Evolutionary conservation across 768 basidiomycete genomes (phyloP).

Genomic region (Tylopilus vinaceipallidus): DNA sequence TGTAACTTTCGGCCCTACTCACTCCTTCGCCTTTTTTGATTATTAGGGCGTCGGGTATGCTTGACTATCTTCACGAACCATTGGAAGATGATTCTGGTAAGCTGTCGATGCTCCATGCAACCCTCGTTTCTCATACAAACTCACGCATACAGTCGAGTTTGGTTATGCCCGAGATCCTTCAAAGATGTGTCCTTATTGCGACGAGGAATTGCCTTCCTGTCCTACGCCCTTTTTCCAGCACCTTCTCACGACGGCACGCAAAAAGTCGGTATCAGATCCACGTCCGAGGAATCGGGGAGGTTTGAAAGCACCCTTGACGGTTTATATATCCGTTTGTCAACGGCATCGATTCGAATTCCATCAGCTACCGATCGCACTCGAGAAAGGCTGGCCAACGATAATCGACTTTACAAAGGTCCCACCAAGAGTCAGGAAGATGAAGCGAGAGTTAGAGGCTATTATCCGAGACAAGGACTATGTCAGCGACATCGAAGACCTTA

Average conservation of each 20-base stretch:
- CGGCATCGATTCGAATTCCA: conserved; percentile 76
- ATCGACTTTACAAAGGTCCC: conserved; percentile 64
- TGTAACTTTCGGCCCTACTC: conserved; percentile 11
- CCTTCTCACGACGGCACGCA: conserved; percentile 50
- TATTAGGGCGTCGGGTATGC: conserved; percentile 4
- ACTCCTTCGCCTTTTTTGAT: not conserved
- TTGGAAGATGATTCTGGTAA: conserved; percentile 44
- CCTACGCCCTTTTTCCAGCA: conserved; percentile 59
- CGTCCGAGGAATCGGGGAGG: conserved; percentile 71
- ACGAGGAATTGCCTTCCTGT: conserved; percentile 58
- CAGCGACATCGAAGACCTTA: conserved; percentile 20
- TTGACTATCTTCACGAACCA: conserved; percentile 20
- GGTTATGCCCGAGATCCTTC: conserved; percentile 56
- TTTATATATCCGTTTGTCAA: conserved; percentile 70
- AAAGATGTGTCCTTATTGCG: conserved; percentile 80
- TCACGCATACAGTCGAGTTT: conserved; percentile 44
- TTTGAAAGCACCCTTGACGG: conserved; percentile 45
- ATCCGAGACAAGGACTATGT: conserved; percentile 44
- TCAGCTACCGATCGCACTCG: conserved; percentile 67
- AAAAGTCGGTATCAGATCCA: conserved; percentile 57
- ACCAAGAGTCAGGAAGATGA: conserved; percentile 52
- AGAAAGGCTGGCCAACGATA: conserved; percentile 71
- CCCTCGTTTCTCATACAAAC: not conserved
- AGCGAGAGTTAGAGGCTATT: conserved; percentile 44
- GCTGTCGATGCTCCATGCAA: conserved; percentile 8